Base-by-base conservation (phyloP, 208 protist genomes). In the Trypanosomatidae sp. region DNA sequence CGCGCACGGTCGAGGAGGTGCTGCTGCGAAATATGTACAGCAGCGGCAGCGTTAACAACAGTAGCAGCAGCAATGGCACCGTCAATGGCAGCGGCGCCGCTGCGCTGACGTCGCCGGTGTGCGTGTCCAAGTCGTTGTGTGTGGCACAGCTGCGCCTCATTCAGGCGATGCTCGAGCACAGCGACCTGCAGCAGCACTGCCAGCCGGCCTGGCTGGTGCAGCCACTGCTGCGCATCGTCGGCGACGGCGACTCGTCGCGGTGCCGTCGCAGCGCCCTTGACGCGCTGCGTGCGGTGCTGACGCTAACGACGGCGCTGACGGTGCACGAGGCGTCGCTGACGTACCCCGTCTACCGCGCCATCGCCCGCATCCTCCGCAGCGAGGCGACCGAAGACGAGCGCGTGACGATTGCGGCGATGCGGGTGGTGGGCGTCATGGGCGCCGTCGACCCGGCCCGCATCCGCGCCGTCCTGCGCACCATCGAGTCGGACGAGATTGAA, bases 391-490 rank as follows among this genome's bases (percentile, higher is more conserved):
- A 93, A 44, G 66, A 78, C 35, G 64, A 82, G 27, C 46, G 44
- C 24, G 71, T 89, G 23, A 81, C 66, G 27, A 57, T 71, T 15
- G 66, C 73, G 1, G 76, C 85, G 13, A 69, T 88, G 62, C 71
- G 71, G 50, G 74, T 67, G 28, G 35, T 93, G 11, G 82, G 80
- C 59, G 70, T 71, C 1, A 71, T 93, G 11, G 85, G 85, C n/a
- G 85, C 85, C 18, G 65, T 82, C 40, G 78, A 81, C 32, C 77
- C 81, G 18, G 66, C 87, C 10, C 85, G 78, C 49, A 76, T 89
- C 40, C 61, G 79, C 10, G 43, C 53, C 19, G 56, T 93, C 0
- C 48, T 88, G 30, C 71, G 62, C 18, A 61, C 69, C 18, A 56
- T 93, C 6, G 62, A 86, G 27, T 68, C 72, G 3, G 80, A 87